Evolutionary conservation across 1,284 basidiomycete genomes (phyloP).

Genomic region (Tilletia indica): DNA sequence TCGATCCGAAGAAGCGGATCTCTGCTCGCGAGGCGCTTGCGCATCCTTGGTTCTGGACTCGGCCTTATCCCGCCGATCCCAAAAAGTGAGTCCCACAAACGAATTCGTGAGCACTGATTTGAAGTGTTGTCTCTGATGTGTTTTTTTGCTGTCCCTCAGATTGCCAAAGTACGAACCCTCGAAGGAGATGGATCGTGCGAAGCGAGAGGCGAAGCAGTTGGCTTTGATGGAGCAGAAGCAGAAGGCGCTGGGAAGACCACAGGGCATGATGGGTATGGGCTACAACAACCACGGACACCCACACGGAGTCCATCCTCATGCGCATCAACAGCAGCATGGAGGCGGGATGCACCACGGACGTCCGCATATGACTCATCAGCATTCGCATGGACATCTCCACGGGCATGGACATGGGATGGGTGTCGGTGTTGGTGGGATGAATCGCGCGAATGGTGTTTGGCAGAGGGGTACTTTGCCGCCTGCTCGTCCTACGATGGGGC

Average conservation of each 20-base stretch:
- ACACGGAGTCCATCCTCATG: not conserved
- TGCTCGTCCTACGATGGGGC: no score
- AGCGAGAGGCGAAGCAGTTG: conserved; percentile 14
- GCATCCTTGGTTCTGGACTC: conserved; percentile 52
- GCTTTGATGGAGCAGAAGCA: conserved; percentile 1
- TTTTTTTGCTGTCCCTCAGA: no score
- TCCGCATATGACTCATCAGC: not conserved
- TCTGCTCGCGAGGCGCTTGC: conserved; percentile 49
- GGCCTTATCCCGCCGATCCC: conserved; percentile 50
- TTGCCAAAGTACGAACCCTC: conserved; percentile 52
- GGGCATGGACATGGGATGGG: not conserved
- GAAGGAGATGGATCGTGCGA: conserved; percentile 49
- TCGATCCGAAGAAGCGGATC: conserved; percentile 49
- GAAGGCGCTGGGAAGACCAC: not conserved
- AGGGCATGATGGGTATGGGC: not conserved
- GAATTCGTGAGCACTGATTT: not conserved
- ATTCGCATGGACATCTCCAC: not conserved
- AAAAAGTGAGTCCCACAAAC: conserved; percentile 2
- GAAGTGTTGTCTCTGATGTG: no score
- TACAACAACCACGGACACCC: not conserved
- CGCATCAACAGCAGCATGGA: no score
- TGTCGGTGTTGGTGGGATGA: not conserved
- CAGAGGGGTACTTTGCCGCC: no score
- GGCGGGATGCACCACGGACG: not conserved
- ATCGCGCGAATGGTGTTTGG: no score